A percentile compares a stretch with the other conserved stretches of the same genome.
phyloP scores from a whole-genome alignment of 75 land plant species.

The Ceratopteris richardii region DNA sequence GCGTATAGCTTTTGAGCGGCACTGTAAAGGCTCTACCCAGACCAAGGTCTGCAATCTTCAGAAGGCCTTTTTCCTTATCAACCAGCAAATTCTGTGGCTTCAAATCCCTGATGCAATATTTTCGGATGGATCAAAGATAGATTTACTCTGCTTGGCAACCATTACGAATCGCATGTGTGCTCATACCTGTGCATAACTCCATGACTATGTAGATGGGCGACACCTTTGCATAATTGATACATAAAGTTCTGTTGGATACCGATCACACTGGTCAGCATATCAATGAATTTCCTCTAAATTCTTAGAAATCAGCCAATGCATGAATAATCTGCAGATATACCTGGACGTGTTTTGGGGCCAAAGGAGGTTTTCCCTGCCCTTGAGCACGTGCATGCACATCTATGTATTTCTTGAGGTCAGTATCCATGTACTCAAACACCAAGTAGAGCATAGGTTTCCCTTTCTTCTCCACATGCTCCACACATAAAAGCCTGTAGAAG shows the following conservation, averaged over 20 bases:
- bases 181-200: slow-evolving; percentile 80
- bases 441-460: slow-evolving; percentile 76
- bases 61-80: slow-evolving; percentile 73
- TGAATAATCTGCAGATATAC: too few relatives aligned
- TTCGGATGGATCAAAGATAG: too few relatives aligned
- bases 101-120: slow-evolving; percentile 38
- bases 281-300: too few relatives aligned
- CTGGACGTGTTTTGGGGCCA: slow-evolving; percentile 40
- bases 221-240: slow-evolving; percentile 76
- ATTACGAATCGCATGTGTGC: too few relatives aligned
- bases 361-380: slow-evolving; percentile 34
- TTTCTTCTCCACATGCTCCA: slow-evolving; percentile 74
- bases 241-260: slow-evolving; percentile 72
- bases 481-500: slow-evolving; percentile 66
- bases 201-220: slow-evolving; percentile 84
- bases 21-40: slow-evolving; percentile 82
- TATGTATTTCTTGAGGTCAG: slow-evolving; percentile 92
- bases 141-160: too few relatives aligned
- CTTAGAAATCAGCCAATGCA: too few relatives aligned
- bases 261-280: too few relatives aligned
- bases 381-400: slow-evolving; percentile 35
- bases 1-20: slow-evolving; percentile 91
- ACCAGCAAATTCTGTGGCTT: slow-evolving; percentile 78
- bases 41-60: slow-evolving; percentile 96
- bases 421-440: slow-evolving; percentile 90